Percentiles rank a stretch among this genome's conserved stretches.
phyloP scores from a whole-genome alignment of 73 alveolate species.

The Paramecium octaurelia region DNA sequence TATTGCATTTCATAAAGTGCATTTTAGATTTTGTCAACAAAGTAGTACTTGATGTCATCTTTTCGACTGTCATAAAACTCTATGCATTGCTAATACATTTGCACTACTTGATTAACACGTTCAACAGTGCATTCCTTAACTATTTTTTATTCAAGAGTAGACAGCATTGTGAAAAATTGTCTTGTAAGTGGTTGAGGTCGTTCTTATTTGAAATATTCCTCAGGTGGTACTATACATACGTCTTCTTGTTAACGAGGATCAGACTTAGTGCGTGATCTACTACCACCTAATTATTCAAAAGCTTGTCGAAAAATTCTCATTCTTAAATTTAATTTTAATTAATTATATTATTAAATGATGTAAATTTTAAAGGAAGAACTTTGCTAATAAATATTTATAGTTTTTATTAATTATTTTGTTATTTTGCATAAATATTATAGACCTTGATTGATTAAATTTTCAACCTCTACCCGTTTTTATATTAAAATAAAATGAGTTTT shows the following conservation, averaged over 20 bases:
- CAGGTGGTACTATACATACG: neutral
- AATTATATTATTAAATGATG: neutral
- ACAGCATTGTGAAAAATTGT: neutral
- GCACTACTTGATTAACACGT: neutral
- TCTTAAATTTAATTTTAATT: neutral
- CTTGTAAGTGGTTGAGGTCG: conserved; percentile 2
- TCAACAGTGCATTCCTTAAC: neutral
- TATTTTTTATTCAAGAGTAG: neutral
- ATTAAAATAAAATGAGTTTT: neutral
- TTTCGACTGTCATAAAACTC: conserved; percentile 27
- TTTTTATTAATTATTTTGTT: neutral
- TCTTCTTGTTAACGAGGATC: conserved; percentile 17
- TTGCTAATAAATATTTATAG: neutral
- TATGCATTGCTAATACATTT: conserved; percentile 37
- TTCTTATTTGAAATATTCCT: conserved; percentile 14
- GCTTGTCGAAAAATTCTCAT: conserved; percentile 45
- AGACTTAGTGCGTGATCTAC: conserved; percentile 8
- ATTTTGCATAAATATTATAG: too few species aligned
- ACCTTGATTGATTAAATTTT: neutral
- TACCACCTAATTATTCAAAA: conserved; percentile 7
- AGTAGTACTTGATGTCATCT: conserved; percentile 45
- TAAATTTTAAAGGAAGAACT: neutral
- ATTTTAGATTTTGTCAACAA: conserved; percentile 33
- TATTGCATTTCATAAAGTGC: neutral
- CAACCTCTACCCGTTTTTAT: neutral